Percentiles rank a stretch among this genome's conserved stretches.
Conservation (phyloP, 495 filamentous ascomycete genomes). For the Lasiosphaeris hirsuta region DNA sequence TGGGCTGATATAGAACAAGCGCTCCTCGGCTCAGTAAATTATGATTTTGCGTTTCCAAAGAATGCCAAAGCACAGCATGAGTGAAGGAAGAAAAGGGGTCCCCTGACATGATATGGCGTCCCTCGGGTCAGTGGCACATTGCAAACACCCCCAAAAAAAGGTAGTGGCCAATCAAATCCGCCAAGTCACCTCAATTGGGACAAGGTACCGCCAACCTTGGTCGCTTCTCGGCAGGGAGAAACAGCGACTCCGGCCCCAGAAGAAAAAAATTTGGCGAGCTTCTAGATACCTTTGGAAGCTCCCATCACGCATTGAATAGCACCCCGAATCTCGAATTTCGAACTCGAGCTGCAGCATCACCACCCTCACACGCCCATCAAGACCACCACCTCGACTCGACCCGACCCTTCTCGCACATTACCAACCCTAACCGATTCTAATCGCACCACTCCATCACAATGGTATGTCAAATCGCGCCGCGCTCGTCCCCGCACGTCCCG, state of each 20-base stretch:
- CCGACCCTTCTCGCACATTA: not conserved
- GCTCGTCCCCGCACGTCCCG: not conserved
- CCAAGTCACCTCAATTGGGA: not conserved
- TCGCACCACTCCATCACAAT: constrained; percentile 12
- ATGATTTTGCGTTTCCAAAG: too few species aligned
- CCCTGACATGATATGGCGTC: too few species aligned
- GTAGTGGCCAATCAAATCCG: not conserved
- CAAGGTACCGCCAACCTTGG: not conserved
- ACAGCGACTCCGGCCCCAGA: constrained; percentile 16
- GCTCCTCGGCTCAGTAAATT: too few species aligned
- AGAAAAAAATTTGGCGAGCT: constrained; percentile 31
- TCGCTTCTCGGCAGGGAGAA: constrained; percentile 19
- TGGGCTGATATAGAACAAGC: too few species aligned
- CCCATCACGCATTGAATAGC: not conserved
- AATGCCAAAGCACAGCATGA: too few species aligned
- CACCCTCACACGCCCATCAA: not conserved
- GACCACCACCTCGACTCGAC: not conserved
- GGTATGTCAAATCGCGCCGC: constrained; percentile 3
- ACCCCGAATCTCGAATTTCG: not conserved
- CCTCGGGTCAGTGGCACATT: too few species aligned
- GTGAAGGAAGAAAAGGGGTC: too few species aligned
- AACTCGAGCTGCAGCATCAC: constrained; percentile 10
- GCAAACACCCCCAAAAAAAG: not conserved
- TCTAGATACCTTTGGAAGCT: constrained; percentile 35
- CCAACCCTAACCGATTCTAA: not conserved